Base-by-base conservation (phyloP, 2,329 filamentous ascomycete species). In the Alternaria incomplexa region DNA sequence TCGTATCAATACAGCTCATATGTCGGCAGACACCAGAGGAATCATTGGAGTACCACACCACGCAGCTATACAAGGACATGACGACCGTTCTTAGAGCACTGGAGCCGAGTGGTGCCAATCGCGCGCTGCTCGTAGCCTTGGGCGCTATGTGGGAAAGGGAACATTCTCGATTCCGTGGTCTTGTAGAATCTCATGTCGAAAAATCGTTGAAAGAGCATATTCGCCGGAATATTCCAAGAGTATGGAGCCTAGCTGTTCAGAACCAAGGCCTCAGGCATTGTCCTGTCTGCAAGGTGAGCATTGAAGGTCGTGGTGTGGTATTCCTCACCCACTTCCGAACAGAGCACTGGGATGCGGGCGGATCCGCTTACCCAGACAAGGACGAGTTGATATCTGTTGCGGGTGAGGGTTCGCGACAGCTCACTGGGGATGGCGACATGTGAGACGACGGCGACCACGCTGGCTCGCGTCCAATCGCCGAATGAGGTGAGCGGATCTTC, bases 401-500 rank as follows among this genome's bases (percentile, higher is more conserved):
- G 1, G 17, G 1, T 32, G 26, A 22, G 17, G 26, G 2, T 51
- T 0, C 22, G 1, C 17, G 0, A 10, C 22, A 15, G 8, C 7
- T 32, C 48, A 23, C 12, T 4, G 28, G 32, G 2, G 43, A 45
- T 45, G 17, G 12, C 43, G 20, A 45, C 20, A 45, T 22, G 17
- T 12, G 4, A 51, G 48, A 36, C 3, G 28, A 40, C 36, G 36
- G 36, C 36, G n/a, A 17, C 1, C 36, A 40, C 36, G 5, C 36
- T 40, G 36, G 15, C n/a, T 40, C 36, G 17, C 36, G 36, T 3
- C 36, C 17, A 6, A 40, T n/a, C 9, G 36, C 2, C 5, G 36
- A n/a, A 0, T 17, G 9, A 40, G 15, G 9, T 40, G n/a, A 1
- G 0, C 0, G n/a, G 1, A 40, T 10, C 15, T 0, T 0, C n/a